Evolutionary conservation across 495 filamentous ascomycete genomes (phyloP), one percentile per base, ranked within the genome.

Genomic region (Amorphotheca resinae): DNA sequence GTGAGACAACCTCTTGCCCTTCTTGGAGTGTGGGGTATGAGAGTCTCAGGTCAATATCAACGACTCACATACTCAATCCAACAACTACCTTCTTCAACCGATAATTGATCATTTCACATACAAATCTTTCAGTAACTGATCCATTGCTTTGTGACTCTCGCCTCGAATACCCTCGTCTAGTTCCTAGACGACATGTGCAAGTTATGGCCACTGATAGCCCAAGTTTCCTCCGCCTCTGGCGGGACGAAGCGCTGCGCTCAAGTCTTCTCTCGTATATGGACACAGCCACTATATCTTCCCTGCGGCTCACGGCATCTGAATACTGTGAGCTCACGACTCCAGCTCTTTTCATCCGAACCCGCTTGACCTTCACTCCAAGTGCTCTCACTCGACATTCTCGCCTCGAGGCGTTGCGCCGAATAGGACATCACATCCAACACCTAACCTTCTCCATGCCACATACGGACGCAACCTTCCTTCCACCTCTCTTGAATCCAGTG

Each of bases 371-470:
- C 61, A 71, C 77, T 20, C 64, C 77, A 22, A 75, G 70, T 52
- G 75, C 79, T 31, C 82, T 88, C 56, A 84, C 78, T 41, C 72
- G 73, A 51, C 77, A 75, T 16, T 66, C 71, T 37, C 67, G 79
- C 22, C 64, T 87, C 41, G 72, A 77, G 23, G 82, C 82, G 15
- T 62, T 91, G 25, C 71, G 74, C 35, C 69, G 79, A 42, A 75
- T 91, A 48, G 84, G 84, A 25, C 74, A 74, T 44, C 72, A 84
- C 60, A 72, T 87, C 48, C 67, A 78, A 52, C 75, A 73, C 30
- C 65, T 87, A 23, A 77, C 69, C 20, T 85, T 89, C 61, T 68
- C 62, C 50, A 72, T 87, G 44, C 68, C 79, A 6, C 84, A 87
- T 58, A 73, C 69, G 9, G 56, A 67, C 33, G 69, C 82, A 44